A percentile compares a stretch with the other conserved stretches of the same genome.
These are phyloP conservation scores for Schizopora paradoxa DNA, from an alignment of 1,284 basidiomycete species.

Conservation along the genomic window DNA sequence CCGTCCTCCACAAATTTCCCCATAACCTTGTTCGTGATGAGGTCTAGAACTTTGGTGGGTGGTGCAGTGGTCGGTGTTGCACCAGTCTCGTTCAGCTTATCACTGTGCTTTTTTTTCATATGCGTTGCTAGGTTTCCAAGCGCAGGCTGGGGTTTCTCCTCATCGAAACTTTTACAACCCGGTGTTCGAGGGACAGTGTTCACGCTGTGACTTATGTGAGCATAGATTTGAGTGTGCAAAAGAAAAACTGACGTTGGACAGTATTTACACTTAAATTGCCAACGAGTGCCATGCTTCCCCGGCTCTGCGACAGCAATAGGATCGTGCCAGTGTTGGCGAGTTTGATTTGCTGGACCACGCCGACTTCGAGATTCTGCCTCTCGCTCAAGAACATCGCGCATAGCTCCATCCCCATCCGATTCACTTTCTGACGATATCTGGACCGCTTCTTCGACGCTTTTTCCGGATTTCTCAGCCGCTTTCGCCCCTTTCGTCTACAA, in stretches of 20 bases:
- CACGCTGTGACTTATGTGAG: neutral
- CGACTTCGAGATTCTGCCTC: neutral
- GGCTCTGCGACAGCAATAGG: neutral
- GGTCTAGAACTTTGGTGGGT: neutral
- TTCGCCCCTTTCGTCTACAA: neutral
- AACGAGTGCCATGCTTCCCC: neutral
- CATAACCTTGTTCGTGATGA: neutral
- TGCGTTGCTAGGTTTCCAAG: neutral
- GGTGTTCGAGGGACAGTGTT: neutral
- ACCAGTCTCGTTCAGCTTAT: neutral
- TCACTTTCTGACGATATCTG: neutral
- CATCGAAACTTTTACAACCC: neutral
- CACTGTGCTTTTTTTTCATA: neutral
- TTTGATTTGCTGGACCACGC: slow-evolving; percentile 6
- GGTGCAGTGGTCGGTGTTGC: neutral
- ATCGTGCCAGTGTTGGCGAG: slow-evolving; percentile 11
- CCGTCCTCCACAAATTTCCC: neutral
- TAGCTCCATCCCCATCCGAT: slow-evolving; percentile 6
- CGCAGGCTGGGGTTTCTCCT: neutral
- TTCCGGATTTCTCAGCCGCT: neutral
- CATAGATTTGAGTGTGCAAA: neutral
- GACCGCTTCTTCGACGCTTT: neutral
- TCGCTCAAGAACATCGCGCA: slow-evolving; percentile 9
- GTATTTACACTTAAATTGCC: neutral
- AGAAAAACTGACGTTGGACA: neutral